A percentile compares a stretch with the other conserved stretches of the same genome.
These are phyloP conservation scores for Eucalyptus albens DNA, from an alignment of 345 rosid genomes.

Conservation along the genomic window DNA sequence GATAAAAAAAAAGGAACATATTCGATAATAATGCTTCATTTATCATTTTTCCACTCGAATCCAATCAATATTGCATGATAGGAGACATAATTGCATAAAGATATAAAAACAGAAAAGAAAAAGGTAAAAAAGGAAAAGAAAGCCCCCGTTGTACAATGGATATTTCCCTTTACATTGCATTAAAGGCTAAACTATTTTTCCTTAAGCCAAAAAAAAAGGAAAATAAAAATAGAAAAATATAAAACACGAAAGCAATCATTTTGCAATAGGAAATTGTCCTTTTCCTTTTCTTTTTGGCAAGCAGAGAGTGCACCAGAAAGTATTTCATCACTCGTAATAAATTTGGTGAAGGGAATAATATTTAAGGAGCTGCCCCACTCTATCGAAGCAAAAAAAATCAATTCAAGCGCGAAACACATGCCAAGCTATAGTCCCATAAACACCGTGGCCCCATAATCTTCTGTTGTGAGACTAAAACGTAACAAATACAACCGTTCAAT, in stretches of 20 bases:
- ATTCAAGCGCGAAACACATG: background rate
- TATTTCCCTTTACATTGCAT: background rate
- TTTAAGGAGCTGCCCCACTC: background rate
- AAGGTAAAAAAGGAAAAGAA: background rate
- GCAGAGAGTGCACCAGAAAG: background rate
- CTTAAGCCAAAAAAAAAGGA: background rate
- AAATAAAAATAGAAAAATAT: background rate
- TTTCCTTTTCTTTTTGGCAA: background rate
- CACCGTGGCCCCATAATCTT: background rate
- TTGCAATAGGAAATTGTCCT: background rate
- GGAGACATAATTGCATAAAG: background rate
- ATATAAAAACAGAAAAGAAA: background rate
- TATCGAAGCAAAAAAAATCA: background rate
- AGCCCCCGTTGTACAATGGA: background rate
- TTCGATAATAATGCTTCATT: background rate
- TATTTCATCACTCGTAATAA: background rate
- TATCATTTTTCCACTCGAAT: background rate
- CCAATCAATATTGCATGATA: background rate
- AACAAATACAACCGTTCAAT: background rate
- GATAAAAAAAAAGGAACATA: background rate
- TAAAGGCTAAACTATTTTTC: background rate
- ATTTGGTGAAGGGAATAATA: background rate
- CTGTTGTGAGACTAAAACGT: background rate
- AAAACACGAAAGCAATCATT: background rate
- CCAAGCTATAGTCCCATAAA: background rate